Evolutionary conservation across 495 filamentous ascomycete species (phyloP), one percentile per base, ranked within the genome.

Genomic region (Gamarada debralockiae): DNA sequence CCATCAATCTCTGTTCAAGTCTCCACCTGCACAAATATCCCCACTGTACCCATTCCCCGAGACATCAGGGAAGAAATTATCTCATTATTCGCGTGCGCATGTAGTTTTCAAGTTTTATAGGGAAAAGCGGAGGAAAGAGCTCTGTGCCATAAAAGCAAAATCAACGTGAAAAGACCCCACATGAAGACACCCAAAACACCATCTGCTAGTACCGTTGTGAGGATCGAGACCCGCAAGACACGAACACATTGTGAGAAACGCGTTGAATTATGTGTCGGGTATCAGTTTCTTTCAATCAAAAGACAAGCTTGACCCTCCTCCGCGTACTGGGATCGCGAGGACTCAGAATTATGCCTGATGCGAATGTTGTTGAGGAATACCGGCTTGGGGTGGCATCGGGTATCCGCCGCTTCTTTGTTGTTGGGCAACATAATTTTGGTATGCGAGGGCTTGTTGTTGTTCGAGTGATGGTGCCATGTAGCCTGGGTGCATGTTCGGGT

Each of bases 371-470:
- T 78, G 75, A 45, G 76, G 70, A 63, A 82, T 74, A 52, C 77
- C 67, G 14, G 73, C 64, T 57, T 77, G 77, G 12, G 70, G 69
- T 23, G 76, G 74, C 72, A 81, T 71, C 3, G 65, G 67, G 60
- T 80, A 81, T 20, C 73, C 72, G 27, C 60, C 63, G 20, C 71
- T 62, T 46, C 73, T 66, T 61, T 74, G 70, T 54, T 77, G 75
- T 41, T 72, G 70, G 20, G 67, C 65, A 48, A 84, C 73, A 59
- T 84, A 85, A 53, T 73, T 78, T 59, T 77, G 71, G 60, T 85
- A 85, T 21, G 82, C 82, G 53, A 83, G 67, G 1, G 77, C 77
- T 54, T 80, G 76, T 58, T 76, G 72, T 44, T 80, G 72, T 13
- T 61, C 53, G 17, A 56, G 3, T 60, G 75, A 74, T 24, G 71